Evolutionary conservation across 768 basidiomycete species (phyloP).

Genomic region (Tricholoma hemisulphureum): DNA sequence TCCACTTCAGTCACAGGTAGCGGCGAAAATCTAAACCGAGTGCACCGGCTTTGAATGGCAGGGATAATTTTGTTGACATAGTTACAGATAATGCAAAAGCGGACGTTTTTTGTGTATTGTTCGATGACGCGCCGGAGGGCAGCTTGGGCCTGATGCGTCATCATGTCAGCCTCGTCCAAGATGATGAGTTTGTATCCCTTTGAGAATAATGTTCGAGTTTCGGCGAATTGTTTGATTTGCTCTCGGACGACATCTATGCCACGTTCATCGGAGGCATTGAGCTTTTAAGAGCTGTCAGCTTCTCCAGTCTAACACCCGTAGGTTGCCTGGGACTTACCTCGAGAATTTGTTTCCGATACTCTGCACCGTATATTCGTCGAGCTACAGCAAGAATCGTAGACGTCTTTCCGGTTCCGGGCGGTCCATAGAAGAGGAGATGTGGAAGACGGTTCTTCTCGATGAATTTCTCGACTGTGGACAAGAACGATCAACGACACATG

Average conservation of each 20-base stretch:
- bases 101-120: conserved; percentile 97
- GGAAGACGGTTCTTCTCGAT: conserved; percentile 93
- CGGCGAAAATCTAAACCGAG: conserved; percentile 95
- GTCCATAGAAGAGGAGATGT: conserved; percentile 95
- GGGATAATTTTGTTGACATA: conserved; percentile 99
- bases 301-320: neutral
- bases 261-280: conserved; percentile 97
- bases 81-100: conserved; percentile 99
- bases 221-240: conserved; percentile 98
- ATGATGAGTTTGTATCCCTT: conserved; percentile 98
- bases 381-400: conserved; percentile 96
- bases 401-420: conserved; percentile 98
- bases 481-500: conserved; percentile 9
- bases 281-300: conserved; percentile 38
- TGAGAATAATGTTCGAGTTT: conserved; percentile 86
- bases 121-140: conserved; percentile 97
- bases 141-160: conserved; percentile 97
- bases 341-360: conserved; percentile 88
- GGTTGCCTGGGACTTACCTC: conserved; percentile 54
- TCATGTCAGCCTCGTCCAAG: conserved; percentile 99
- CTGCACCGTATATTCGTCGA: conserved; percentile 85
- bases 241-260: conserved; percentile 99
- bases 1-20: conserved; percentile 83
- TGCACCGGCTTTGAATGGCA: conserved; percentile 98
- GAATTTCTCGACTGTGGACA: conserved; percentile 82